Conservation (phyloP, 345 rosid species). For the Camelina laxa region DNA sequence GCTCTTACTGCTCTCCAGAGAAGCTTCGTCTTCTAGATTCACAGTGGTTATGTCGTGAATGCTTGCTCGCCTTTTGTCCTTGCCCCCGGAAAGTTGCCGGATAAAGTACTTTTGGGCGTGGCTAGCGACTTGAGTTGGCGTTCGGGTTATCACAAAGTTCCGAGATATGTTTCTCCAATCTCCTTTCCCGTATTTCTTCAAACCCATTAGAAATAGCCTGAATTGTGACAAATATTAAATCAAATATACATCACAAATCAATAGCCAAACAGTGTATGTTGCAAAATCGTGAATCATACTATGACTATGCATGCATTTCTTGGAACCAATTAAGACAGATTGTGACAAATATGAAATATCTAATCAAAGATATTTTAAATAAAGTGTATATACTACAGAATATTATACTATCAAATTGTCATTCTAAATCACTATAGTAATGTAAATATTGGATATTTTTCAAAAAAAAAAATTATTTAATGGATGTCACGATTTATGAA, state of each 20-base stretch:
- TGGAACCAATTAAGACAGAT: neutral
- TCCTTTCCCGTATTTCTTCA: slow-evolving; percentile 95
- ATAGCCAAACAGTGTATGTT: neutral
- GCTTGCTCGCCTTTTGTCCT: slow-evolving; percentile 96
- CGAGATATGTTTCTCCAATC: slow-evolving; percentile 98
- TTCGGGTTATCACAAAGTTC: slow-evolving; percentile 79
- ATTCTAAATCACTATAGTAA: neutral
- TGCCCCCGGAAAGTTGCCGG: slow-evolving; percentile 86
- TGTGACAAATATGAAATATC: slow-evolving; percentile 14
- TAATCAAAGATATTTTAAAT: slow-evolving; percentile 17
- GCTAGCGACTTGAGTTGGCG: slow-evolving; percentile 98
- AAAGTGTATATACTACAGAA: neutral
- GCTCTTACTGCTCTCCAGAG: slow-evolving; percentile 55
- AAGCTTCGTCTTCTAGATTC: slow-evolving; percentile 60
- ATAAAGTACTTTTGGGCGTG: slow-evolving; percentile 98
- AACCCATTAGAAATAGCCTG: slow-evolving; percentile 92
- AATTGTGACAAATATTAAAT: slow-evolving; percentile 12
- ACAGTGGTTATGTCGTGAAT: slow-evolving; percentile 96
- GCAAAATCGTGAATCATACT: neutral
- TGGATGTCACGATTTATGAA: neutral
- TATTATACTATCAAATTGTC: slow-evolving; percentile 9
- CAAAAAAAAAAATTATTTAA: neutral
- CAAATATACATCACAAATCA: neutral
- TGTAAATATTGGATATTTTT: neutral
- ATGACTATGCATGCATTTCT: slow-evolving; percentile 5